Conservation (phyloP, 495 filamentous ascomycete species). For the Elaphomyces granulatus region DNA sequence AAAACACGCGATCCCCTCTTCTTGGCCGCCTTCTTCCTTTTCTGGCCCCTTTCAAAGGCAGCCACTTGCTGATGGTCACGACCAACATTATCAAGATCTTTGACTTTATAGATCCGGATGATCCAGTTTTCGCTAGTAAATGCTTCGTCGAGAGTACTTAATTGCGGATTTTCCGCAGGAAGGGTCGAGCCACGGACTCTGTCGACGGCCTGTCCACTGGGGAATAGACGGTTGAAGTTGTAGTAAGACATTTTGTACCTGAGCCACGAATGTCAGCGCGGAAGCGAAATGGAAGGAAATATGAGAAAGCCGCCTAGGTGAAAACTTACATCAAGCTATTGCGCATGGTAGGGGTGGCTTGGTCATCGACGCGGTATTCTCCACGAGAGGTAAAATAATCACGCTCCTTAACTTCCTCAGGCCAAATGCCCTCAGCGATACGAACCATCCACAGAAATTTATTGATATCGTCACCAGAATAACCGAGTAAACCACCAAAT, state of each 20-base stretch:
- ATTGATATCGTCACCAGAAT: constrained; percentile 99
- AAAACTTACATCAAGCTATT: constrained; percentile 87
- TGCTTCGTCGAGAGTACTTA: constrained; percentile 86
- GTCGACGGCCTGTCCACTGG: constrained; percentile 78
- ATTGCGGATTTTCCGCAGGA: constrained; percentile 73
- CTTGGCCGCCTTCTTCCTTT: constrained; percentile 80
- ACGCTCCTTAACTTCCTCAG: constrained; percentile 93
- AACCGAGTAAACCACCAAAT: constrained; percentile 90
- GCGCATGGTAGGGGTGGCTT: constrained; percentile 95
- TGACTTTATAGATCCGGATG: constrained; percentile 98
- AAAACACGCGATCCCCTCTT: constrained; percentile 67
- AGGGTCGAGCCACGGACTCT: constrained; percentile 70
- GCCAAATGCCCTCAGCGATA: constrained; percentile 99
- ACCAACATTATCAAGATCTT: constrained; percentile 92
- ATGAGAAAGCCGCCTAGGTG: too few species aligned
- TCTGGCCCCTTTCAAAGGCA: constrained; percentile 83
- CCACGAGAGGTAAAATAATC: constrained; percentile 91
- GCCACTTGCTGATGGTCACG: constrained; percentile 72
- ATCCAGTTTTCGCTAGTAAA: constrained; percentile 99
- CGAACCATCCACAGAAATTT: constrained; percentile 99
- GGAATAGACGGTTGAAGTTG: constrained; percentile 91
- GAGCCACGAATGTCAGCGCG: too few species aligned
- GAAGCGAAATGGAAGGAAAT: too few species aligned
- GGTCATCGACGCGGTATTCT: constrained; percentile 88
- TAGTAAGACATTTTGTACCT: constrained; percentile 99